Base-by-base conservation (phyloP, 495 filamentous ascomycete species). In the Aspergillus hancockii region DNA sequence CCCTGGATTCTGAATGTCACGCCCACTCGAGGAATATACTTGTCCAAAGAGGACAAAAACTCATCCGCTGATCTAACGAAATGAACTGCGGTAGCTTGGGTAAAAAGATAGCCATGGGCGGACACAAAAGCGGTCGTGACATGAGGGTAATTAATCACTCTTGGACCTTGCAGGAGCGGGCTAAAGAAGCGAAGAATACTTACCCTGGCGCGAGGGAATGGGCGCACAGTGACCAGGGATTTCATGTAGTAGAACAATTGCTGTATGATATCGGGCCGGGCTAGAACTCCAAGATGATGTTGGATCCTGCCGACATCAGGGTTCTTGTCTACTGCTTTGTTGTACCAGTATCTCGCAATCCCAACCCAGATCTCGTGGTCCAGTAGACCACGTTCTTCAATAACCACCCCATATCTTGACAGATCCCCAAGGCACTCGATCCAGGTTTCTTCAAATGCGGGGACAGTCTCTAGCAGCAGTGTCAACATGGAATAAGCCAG, bases 341-440 rank as follows among this genome's bases (percentile, higher is more conserved):
- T 85, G 61, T 96, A 97, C 92, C 92, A 97, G 36, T 84, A 84
- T 19, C 87, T 74, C 7, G 89, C 88, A 0, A 95, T 88, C 0
- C 80, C 81, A 10, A 87, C 88, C 92, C 93, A 97, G 1, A 83
- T 74, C 47, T 96, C 91, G 0, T 88, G 81, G 46, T 93, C 90
- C 12, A 81, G 74, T 19, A 86, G 72, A 54, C 91, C 85, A 34
- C 83, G 79, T 51, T 92, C 87, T 66, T 93, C 89, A 28, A 93
- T 86, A 1, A 89, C 89, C 89, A 93, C 92, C 0, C 86, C 76
- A 54, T 89, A 90, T 31, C 86, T 71, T 0, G 84, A 88, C 3
- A 94, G 71, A 68, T 94, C 91, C 0, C 91, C 91, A 0, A 97
- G 77, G 63, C 91, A 96, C 62, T 97, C 92, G 23, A 96, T 89